A percentile compares a stretch with the other conserved stretches of the same genome.
These are phyloP conservation scores for Elaphomyces granulatus DNA, from an alignment of 495 filamentous ascomycete genomes.

Conservation along the genomic window DNA sequence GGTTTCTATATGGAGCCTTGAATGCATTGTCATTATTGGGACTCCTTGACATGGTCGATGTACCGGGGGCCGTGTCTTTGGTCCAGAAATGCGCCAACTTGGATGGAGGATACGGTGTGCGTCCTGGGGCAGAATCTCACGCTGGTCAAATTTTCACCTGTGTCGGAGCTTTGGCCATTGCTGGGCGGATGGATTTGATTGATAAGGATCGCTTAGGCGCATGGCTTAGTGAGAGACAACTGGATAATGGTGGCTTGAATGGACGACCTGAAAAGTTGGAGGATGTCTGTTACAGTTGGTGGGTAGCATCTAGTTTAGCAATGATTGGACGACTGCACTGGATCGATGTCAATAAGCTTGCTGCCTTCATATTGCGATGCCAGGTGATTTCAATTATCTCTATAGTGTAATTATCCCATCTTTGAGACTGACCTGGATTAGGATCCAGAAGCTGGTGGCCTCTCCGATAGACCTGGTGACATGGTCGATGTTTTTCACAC, in stretches of 20 bases:
- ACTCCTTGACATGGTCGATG: constrained; percentile 54
- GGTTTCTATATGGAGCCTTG: constrained; percentile 80
- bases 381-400: constrained; percentile 35
- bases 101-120: constrained; percentile 83
- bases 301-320: constrained; percentile 76
- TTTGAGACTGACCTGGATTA: constrained; percentile 23
- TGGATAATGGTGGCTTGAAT: constrained; percentile 78
- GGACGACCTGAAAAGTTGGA: constrained; percentile 90
- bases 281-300: constrained; percentile 98
- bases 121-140: constrained; percentile 82
- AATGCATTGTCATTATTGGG: constrained; percentile 74
- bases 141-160: constrained; percentile 91
- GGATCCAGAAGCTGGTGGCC: constrained; percentile 69
- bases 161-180: constrained; percentile 75
- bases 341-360: constrained; percentile 71
- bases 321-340: constrained; percentile 84
- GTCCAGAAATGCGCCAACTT: constrained; percentile 73
- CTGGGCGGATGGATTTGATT: constrained; percentile 66
- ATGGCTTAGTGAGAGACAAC: constrained; percentile 89
- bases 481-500: constrained; percentile 99
- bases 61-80: constrained; percentile 63
- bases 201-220: constrained; percentile 65
- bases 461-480: constrained; percentile 81
- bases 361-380: constrained; percentile 66
- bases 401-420: not conserved